These are phyloP conservation scores for Agapanthus africanus DNA, from an alignment of 106 monocot species.

Conservation along the genomic window DNA sequence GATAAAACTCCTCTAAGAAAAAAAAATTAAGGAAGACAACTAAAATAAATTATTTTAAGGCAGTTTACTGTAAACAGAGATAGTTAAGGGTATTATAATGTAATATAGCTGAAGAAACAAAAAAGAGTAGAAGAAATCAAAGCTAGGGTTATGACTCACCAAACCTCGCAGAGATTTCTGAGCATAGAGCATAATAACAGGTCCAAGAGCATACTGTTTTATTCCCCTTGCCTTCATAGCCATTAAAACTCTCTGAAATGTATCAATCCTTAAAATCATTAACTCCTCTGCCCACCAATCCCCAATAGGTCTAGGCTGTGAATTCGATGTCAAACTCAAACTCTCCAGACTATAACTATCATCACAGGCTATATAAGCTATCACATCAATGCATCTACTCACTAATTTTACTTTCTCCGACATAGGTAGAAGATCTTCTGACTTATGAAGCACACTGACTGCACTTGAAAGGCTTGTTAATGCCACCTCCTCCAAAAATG, in stretches of 20 bases:
- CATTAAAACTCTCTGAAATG: constrained; percentile 58
- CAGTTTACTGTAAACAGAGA: too few relatives aligned
- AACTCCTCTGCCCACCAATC: constrained; percentile 89
- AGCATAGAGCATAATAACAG: constrained; percentile 84
- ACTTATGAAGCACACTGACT: constrained; percentile 53
- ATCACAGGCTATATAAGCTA: constrained; percentile 47
- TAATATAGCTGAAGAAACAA: not conserved
- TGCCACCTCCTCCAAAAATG: constrained; percentile 48
- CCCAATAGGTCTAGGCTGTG: constrained; percentile 26
- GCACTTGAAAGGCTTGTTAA: constrained; percentile 41
- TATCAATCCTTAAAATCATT: constrained; percentile 53
- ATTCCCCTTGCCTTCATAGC: constrained; percentile 67
- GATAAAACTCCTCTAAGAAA: too few relatives aligned
- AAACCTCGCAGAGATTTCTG: constrained; percentile 79
- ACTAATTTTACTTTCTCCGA: constrained; percentile 59
- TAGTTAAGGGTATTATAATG: too few relatives aligned
- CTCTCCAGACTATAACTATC: constrained; percentile 22
- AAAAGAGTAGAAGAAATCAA: not conserved
- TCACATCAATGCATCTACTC: constrained; percentile 62
- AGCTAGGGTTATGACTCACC: constrained; percentile 26
- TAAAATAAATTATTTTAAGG: too few relatives aligned
- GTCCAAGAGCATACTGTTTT: constrained; percentile 52
- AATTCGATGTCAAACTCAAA: constrained; percentile 5
- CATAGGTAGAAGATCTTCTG: constrained; percentile 53
- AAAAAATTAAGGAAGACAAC: too few relatives aligned